Percentiles rank a stretch among this genome's conserved stretches.
These are phyloP conservation scores for Stachybotrys chartarum DNA, from an alignment of 2,329 filamentous ascomycete genomes.

Conservation along the genomic window DNA sequence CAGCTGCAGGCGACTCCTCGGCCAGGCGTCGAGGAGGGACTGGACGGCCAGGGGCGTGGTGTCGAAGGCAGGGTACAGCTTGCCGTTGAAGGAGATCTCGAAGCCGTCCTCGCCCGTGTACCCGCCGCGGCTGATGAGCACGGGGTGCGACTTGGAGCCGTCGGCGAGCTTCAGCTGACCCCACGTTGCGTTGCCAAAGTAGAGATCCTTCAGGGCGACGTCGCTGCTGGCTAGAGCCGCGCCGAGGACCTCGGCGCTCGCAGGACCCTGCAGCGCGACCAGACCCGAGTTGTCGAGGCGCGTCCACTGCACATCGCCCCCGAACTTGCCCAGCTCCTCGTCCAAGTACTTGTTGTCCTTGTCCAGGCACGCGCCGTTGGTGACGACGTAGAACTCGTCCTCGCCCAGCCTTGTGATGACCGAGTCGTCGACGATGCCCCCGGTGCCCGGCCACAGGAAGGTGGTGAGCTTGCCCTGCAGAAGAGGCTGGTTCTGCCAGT, in stretches of 20 bases:
- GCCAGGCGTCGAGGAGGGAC: slow-evolving; percentile 58
- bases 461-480: slow-evolving; percentile 79
- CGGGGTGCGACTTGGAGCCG: slow-evolving; percentile 30
- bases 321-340: slow-evolving; percentile 55
- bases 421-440: slow-evolving; percentile 92
- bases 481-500: slow-evolving; percentile 53
- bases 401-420: slow-evolving; percentile 75
- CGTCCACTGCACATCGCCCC: slow-evolving; percentile 56
- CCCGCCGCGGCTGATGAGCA: slow-evolving; percentile 75
- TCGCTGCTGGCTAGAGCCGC: slow-evolving; percentile 46
- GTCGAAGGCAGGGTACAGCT: slow-evolving; percentile 31
- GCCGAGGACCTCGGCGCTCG: slow-evolving; percentile 62
- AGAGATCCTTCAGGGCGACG: slow-evolving; percentile 57
- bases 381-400: slow-evolving; percentile 84
- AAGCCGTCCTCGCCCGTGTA: slow-evolving; percentile 99
- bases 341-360: slow-evolving; percentile 78
- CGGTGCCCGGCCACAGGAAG: slow-evolving; percentile 69
- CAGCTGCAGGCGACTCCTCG: slow-evolving; percentile 58
- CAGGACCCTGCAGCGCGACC: slow-evolving; percentile 82
- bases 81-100: slow-evolving; percentile 71
- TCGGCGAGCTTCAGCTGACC: slow-evolving; percentile 57
- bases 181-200: slow-evolving; percentile 72
- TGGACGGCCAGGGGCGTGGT: slow-evolving; percentile 52
- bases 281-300: slow-evolving; percentile 68
- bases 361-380: slow-evolving; percentile 84